Percentiles rank a stretch among this genome's conserved stretches.
phyloP scores from a whole-genome alignment of 257 asterid genomes.

The Parsonsia alboflavescens region DNA sequence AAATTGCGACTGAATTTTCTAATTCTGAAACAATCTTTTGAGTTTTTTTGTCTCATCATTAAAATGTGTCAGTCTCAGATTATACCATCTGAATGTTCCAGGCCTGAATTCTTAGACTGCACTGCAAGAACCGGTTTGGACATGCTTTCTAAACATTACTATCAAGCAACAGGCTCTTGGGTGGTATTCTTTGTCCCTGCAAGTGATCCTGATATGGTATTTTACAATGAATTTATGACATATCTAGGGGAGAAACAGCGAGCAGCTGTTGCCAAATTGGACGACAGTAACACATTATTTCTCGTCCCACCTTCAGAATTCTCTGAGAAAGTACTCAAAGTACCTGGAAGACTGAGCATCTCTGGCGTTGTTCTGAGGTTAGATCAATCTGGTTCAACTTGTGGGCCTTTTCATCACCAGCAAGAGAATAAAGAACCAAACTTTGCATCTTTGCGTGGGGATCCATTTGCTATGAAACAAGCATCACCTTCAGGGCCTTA shows the following conservation, averaged over 20 bases:
- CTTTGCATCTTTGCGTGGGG: slow-evolving; percentile 33
- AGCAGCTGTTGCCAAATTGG: slow-evolving; percentile 89
- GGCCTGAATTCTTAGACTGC: slow-evolving; percentile 86
- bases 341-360: slow-evolving; percentile 81
- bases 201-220: slow-evolving; percentile 69
- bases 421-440: slow-evolving; percentile 36
- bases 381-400: slow-evolving; percentile 51
- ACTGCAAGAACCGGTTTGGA: slow-evolving; percentile 91
- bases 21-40: background rate
- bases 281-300: slow-evolving; percentile 68
- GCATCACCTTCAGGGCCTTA: slow-evolving; percentile 52
- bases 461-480: slow-evolving; percentile 32
- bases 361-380: slow-evolving; percentile 75
- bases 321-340: slow-evolving; percentile 83
- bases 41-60: background rate
- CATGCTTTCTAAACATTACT: slow-evolving; percentile 90
- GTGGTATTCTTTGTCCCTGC: slow-evolving; percentile 91
- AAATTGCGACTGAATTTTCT: background rate
- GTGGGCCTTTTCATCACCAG: slow-evolving; percentile 35
- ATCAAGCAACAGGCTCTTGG: slow-evolving; percentile 76
- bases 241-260: slow-evolving; percentile 86
- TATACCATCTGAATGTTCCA: slow-evolving; percentile 29
- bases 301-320: slow-evolving; percentile 97
- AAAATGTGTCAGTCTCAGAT: background rate
- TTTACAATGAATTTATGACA: slow-evolving; percentile 82